Base-by-base conservation (phyloP, 805 yeast species). In the Clavispora fructus region DNA sequence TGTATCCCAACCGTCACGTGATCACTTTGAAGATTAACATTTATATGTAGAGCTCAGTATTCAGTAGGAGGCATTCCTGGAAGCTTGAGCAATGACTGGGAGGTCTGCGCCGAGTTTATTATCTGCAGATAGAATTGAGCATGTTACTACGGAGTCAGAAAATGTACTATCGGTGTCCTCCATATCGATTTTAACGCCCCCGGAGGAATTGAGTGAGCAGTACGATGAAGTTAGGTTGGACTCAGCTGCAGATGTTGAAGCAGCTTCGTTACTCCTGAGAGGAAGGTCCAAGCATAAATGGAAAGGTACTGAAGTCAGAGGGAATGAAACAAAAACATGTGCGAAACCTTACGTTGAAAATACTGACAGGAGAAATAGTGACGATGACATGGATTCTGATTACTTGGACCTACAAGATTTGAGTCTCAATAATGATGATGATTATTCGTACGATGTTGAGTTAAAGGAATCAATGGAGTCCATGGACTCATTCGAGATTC, bases 401-500 rank as follows among this genome's bases (percentile, higher is more conserved):
- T n/a, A 12, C 9, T 29, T 29, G 32, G 32, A 7, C 35, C 17
- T 6, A 12, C 35, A n/a, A 13, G 35, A 31, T 14, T 13, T n/a
- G 35, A 31, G 9, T n/a, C 3, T 33, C 7, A 16, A 16, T 33
- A 16, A 16, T 17, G 13, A 33, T 29, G 11, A 33, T 17, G 25
- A 33, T 9, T 12, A 31, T 6, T 11, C 3, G 19, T 16, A 32
- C 7, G 35, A 30, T n/a, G 31, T 17, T 11, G 33, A 33, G 1
- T 10, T 32, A n/a, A 14, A 16, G 8, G 46, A 46, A 13, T 37
- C 54, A 6, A 30, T 52, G 3, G 38, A 50, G 11, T 44, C 46
- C 31, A 37, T 52, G 37, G 52, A 50, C n/a, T 39, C 51, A 13
- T 52, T 52, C 16, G 54, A 50, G 26, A 42, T 52, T 9, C 55